Conservation (phyloP, 1,139 yeast species). For the Kazachstania sp. region DNA sequence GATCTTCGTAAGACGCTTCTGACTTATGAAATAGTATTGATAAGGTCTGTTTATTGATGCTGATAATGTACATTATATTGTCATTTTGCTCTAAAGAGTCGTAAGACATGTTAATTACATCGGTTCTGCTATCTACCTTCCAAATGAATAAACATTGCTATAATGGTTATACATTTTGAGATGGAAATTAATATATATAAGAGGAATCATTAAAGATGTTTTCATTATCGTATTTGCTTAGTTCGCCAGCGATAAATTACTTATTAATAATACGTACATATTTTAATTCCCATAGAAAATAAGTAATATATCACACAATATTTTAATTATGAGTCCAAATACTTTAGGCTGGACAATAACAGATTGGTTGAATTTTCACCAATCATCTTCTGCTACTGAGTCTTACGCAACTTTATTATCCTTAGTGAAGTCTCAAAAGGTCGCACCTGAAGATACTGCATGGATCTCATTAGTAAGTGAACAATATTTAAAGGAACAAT, state of each 20-base stretch:
- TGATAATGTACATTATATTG: too few species aligned
- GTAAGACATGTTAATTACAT: too few species aligned
- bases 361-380: slow-evolving; percentile 69
- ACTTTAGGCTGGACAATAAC: slow-evolving; percentile 51
- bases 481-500: slow-evolving; percentile 61
- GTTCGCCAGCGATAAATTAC: background rate
- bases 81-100: too few species aligned
- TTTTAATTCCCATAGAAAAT: background rate
- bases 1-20: too few species aligned
- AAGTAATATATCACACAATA: background rate
- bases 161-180: too few species aligned
- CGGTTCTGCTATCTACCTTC: too few species aligned
- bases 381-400: slow-evolving; percentile 49
- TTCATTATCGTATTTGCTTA: too few species aligned
- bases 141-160: too few species aligned
- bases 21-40: too few species aligned
- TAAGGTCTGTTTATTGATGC: too few species aligned
- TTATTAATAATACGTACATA: background rate
- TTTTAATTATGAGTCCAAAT: background rate
- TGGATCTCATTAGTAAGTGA: slow-evolving; percentile 74
- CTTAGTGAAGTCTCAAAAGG: slow-evolving; percentile 42
- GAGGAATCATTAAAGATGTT: too few species aligned
- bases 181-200: too few species aligned
- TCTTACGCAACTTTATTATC: slow-evolving; percentile 45
- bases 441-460: slow-evolving; percentile 60